phyloP scores from a whole-genome alignment of 2,329 filamentous ascomycete genomes.

The Xylariaceae sp. region DNA sequence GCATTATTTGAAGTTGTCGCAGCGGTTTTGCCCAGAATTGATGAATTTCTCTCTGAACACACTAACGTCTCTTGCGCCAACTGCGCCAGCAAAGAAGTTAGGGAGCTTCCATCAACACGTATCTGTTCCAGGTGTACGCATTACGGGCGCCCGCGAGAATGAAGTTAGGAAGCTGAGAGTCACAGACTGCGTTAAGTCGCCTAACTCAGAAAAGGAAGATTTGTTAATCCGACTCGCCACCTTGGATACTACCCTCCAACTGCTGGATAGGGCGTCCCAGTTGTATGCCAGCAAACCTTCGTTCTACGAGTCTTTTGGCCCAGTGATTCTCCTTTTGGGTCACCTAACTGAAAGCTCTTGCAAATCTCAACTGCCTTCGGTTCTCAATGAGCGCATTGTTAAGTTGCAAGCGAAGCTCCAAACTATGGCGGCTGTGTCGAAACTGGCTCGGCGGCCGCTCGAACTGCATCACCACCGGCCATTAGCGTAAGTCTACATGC shows the following conservation, averaged over 20 bases:
- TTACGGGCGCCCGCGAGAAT: slow-evolving; percentile 41
- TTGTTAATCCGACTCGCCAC: slow-evolving; percentile 48
- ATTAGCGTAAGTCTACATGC: slow-evolving; percentile 47
- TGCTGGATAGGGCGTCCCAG: slow-evolving; percentile 65
- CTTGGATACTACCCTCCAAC: slow-evolving; percentile 57
- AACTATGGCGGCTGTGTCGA: slow-evolving; percentile 57
- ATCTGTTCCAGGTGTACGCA: slow-evolving; percentile 48
- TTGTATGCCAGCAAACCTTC: slow-evolving; percentile 70
- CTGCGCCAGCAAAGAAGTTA: slow-evolving; percentile 40
- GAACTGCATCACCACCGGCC: slow-evolving; percentile 86
- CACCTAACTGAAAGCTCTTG: slow-evolving; percentile 56
- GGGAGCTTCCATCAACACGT: slow-evolving; percentile 61
- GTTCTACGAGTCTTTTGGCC: slow-evolving; percentile 74
- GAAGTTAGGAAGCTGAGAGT: slow-evolving; percentile 53
- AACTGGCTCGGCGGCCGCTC: slow-evolving; percentile 68
- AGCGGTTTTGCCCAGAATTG: slow-evolving; percentile 84
- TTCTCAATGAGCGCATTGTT: slow-evolving; percentile 39
- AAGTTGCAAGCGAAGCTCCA: slow-evolving; percentile 46
- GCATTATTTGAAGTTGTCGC: slow-evolving; percentile 78
- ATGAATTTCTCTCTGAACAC: slow-evolving; percentile 77
- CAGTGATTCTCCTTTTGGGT: slow-evolving; percentile 54
- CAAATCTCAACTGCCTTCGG: slow-evolving; percentile 46
- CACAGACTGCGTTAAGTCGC: slow-evolving; percentile 47
- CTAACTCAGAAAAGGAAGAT: slow-evolving; percentile 34
- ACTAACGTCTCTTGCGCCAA: slow-evolving; percentile 62